phyloP scores from a whole-genome alignment of 2,329 filamentous ascomycete genomes.

The Waltergamsia citrina region DNA sequence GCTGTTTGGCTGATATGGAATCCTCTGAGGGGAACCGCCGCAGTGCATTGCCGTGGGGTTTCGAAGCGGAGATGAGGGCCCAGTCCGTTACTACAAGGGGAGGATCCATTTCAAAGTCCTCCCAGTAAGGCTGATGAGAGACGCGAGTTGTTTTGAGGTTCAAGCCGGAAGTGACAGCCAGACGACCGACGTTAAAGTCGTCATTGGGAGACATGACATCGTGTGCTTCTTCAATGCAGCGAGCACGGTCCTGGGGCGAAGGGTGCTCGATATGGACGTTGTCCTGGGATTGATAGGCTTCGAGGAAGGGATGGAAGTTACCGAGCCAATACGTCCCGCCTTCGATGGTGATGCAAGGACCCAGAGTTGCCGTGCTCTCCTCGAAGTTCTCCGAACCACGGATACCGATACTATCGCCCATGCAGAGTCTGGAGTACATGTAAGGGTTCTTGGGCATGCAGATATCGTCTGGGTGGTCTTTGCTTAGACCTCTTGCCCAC shows the following conservation, averaged over 20 bases:
- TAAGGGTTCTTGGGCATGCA: constrained; percentile 31
- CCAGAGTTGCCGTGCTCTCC: constrained; percentile 30
- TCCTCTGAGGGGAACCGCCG: constrained; percentile 26
- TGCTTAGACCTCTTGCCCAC: constrained; percentile 29
- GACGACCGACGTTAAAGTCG: constrained; percentile 21
- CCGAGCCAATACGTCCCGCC: constrained; percentile 30
- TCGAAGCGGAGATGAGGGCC: constrained; percentile 26
- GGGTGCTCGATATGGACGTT: constrained; percentile 27
- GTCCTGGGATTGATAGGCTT: constrained; percentile 17
- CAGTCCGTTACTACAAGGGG: constrained; percentile 34
- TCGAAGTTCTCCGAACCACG: constrained; percentile 15
- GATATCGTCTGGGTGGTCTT: constrained; percentile 27
- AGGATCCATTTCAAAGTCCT: constrained; percentile 26
- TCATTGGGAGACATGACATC: constrained; percentile 20
- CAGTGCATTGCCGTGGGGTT: constrained; percentile 27
- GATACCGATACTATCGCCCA: constrained; percentile 35
- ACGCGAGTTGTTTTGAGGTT: constrained; percentile 31
- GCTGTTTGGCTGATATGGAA: constrained; percentile 18
- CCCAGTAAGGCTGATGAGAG: constrained; percentile 34
- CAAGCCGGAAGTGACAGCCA: constrained; percentile 29
- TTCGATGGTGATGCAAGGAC: constrained; percentile 26
- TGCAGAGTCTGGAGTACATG: constrained; percentile 29
- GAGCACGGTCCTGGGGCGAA: constrained; percentile 26
- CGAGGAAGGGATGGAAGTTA: constrained; percentile 33
- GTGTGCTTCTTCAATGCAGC: constrained; percentile 23